Evolutionary conservation across 306 rosid genomes (phyloP).

Genomic region (Elaeagnus macrophylla): DNA sequence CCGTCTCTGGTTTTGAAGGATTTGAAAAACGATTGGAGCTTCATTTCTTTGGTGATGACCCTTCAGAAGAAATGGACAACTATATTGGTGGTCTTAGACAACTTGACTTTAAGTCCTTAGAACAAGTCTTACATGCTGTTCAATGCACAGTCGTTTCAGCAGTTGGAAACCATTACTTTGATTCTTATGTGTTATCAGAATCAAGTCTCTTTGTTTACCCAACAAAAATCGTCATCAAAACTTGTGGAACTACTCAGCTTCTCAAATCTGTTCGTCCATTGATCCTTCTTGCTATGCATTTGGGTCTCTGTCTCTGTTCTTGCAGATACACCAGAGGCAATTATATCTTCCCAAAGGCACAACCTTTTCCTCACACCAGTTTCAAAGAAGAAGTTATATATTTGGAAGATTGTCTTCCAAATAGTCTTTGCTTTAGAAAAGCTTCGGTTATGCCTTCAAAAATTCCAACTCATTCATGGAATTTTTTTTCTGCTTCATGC

Average conservation of each 20-base stretch:
- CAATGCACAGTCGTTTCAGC: conserved; percentile 95
- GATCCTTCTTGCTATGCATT: conserved; percentile 41
- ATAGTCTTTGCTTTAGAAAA: conserved; percentile 43
- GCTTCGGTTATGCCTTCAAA: conserved; percentile 81
- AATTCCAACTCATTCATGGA: conserved; percentile 67
- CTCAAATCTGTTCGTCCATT: conserved; percentile 76
- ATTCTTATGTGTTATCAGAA: conserved; percentile 83
- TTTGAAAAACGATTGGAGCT: conserved; percentile 89
- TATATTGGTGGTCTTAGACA: conserved; percentile 42
- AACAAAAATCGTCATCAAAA: conserved; percentile 82
- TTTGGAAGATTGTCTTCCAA: conserved; percentile 50
- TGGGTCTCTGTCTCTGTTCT: conserved; percentile 43
- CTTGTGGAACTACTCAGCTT: conserved; percentile 98
- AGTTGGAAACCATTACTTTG: conserved; percentile 69
- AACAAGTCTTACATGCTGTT: conserved; percentile 59
- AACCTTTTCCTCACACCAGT: conserved; percentile 76
- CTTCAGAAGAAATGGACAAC: conserved; percentile 11
- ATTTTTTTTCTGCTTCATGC: conserved; percentile 67
- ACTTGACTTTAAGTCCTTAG: conserved; percentile 49
- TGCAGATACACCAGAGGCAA: conserved; percentile 74
- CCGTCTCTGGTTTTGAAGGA: conserved; percentile 86
- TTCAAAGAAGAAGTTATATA: conserved; percentile 71
- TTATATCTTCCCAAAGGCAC: conserved; percentile 74
- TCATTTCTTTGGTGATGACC: conserved; percentile 81
- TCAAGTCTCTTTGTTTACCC: conserved; percentile 97